Conservation (phyloP, 2,329 filamentous ascomycete genomes). For the Boeremia exigua region DNA sequence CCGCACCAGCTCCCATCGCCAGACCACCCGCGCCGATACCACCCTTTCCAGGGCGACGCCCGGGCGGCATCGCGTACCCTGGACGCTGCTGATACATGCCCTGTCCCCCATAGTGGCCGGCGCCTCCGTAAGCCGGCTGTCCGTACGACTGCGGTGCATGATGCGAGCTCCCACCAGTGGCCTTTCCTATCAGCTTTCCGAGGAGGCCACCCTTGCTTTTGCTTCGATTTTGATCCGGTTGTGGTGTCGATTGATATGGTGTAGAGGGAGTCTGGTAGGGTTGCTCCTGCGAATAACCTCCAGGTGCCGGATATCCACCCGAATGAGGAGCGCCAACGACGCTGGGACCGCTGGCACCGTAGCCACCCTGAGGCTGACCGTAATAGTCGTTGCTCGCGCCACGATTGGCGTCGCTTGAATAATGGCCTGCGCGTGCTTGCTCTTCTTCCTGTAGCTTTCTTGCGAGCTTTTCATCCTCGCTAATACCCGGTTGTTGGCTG, state of each 20-base stretch:
- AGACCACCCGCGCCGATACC: constrained; percentile 74
- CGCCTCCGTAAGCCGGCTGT: constrained; percentile 29
- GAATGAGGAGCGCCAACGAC: constrained; percentile 3
- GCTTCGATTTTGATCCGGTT: constrained; percentile 43
- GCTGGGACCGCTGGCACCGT: constrained; percentile 14
- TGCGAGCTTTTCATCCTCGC: constrained; percentile 76
- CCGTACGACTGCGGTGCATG: constrained; percentile 32
- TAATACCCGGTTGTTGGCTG: constrained; percentile 43
- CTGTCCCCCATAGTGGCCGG: constrained; percentile 36
- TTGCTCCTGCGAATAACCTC: constrained; percentile 32
- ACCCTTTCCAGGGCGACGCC: constrained; percentile 37
- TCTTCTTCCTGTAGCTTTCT: constrained; percentile 84
- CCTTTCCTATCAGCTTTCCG: constrained; percentile 61
- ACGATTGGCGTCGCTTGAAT: constrained; percentile 49
- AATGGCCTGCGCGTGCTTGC: constrained; percentile 62
- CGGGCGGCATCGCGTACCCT: constrained; percentile 27
- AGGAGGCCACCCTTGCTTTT: constrained; percentile 54
- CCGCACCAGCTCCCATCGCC: constrained; percentile 80
- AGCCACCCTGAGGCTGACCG: constrained; percentile 25
- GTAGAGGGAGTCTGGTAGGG: constrained; percentile 14
- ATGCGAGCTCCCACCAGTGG: constrained; percentile 46
- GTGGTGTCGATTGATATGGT: constrained; percentile 16
- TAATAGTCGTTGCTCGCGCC: constrained; percentile 60
- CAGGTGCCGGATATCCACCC: constrained; percentile 7
- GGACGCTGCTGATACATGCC: constrained; percentile 17